Evolutionary conservation across 805 yeast genomes (phyloP).

Genomic region (Metschnikowia anglica): DNA sequence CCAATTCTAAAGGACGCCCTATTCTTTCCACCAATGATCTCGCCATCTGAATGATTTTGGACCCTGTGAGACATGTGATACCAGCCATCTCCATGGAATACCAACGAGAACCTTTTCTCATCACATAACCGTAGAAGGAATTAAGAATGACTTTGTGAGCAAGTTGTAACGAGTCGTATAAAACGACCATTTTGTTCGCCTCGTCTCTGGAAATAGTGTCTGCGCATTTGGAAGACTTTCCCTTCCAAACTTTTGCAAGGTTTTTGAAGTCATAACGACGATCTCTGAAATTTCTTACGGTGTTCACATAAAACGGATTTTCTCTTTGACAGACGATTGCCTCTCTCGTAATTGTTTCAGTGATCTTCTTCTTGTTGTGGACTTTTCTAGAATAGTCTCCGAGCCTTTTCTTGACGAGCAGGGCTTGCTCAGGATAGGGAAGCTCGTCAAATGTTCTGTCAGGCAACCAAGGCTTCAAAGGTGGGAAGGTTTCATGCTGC

Average conservation of each 20-base stretch:
- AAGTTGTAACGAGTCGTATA: slow-evolving; percentile 91
- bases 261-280: slow-evolving; percentile 95
- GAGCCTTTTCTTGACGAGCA: slow-evolving; percentile 69
- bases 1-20: slow-evolving; percentile 94
- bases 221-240: slow-evolving; percentile 57
- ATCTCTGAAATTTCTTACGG: slow-evolving; percentile 92
- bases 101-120: slow-evolving; percentile 99
- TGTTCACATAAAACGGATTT: slow-evolving; percentile 93
- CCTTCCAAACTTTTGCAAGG: slow-evolving; percentile 91
- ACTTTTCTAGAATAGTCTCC: slow-evolving; percentile 83
- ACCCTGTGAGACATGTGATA: slow-evolving; percentile 96
- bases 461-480: slow-evolving; percentile 54
- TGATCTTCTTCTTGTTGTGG: slow-evolving; percentile 74
- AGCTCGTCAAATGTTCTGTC: slow-evolving; percentile 72
- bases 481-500: slow-evolving; percentile 74
- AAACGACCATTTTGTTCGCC: slow-evolving; percentile 88
- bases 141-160: slow-evolving; percentile 97
- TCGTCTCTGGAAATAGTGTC: slow-evolving; percentile 75
- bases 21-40: slow-evolving; percentile 84
- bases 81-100: slow-evolving; percentile 99
- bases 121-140: slow-evolving; percentile 96
- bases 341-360: slow-evolving; percentile 84
- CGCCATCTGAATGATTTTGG: slow-evolving; percentile 97
- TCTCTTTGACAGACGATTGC: slow-evolving; percentile 96
- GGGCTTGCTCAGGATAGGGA: slow-evolving; percentile 73